Evolutionary conservation across 441 rosid genomes (phyloP).

Genomic region (Biscutella laevigata): DNA sequence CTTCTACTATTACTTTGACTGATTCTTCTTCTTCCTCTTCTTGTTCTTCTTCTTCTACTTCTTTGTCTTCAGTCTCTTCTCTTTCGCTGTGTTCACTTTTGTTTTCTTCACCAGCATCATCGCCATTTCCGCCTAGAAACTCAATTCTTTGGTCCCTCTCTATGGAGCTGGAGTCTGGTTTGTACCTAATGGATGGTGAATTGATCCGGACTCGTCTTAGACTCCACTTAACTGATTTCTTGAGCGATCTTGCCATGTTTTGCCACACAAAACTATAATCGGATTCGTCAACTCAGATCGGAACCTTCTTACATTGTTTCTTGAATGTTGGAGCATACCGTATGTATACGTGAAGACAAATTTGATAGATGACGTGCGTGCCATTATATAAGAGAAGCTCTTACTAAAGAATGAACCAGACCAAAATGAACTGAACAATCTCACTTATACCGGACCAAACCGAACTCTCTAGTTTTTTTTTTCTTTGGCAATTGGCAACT

Average conservation of each 20-base stretch:
- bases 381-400: slow-evolving; percentile 22
- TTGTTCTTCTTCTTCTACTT: slow-evolving; percentile 12
- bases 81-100: neutral
- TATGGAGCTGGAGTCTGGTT: slow-evolving; percentile 23
- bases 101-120: slow-evolving; percentile 21
- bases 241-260: slow-evolving; percentile 27
- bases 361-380: slow-evolving; percentile 21
- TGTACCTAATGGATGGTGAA: slow-evolving; percentile 42
- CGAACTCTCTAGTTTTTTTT: too few relatives aligned
- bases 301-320: slow-evolving; percentile 3
- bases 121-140: slow-evolving; percentile 32
- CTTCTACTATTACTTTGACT: slow-evolving; percentile 5
- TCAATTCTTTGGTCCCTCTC: slow-evolving; percentile 39
- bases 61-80: slow-evolving; percentile 20
- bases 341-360: slow-evolving; percentile 13
- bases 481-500: too few relatives aligned
- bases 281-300: neutral
- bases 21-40: too few relatives aligned
- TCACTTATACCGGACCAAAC: neutral
- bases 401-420: neutral
- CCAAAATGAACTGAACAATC: neutral
- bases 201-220: slow-evolving; percentile 44
- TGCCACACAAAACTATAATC: neutral
- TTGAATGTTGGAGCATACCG: slow-evolving; percentile 3
- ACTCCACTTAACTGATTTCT: slow-evolving; percentile 41